Conservation (phyloP, 2,329 filamentous ascomycete species). For the Alternaria angustiovoidea region DNA sequence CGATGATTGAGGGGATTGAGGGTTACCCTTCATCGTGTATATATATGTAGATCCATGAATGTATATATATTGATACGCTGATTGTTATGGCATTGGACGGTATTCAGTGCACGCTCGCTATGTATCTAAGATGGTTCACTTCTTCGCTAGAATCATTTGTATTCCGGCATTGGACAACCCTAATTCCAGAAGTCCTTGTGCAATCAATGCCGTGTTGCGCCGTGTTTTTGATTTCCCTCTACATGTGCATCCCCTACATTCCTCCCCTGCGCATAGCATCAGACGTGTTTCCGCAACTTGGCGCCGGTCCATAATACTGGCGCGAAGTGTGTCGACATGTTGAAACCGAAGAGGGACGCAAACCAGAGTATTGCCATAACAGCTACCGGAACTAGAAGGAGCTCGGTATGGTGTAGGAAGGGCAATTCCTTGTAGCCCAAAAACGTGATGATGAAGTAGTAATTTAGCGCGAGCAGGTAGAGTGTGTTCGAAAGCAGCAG, state of each 20-base stretch:
- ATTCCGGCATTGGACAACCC: background rate
- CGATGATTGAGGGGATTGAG: background rate
- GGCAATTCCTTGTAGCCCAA: slow-evolving; percentile 74
- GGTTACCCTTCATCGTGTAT: background rate
- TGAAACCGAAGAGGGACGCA: slow-evolving; percentile 60
- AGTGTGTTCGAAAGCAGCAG: slow-evolving; percentile 71
- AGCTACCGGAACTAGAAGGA: slow-evolving; percentile 69
- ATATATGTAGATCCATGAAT: background rate
- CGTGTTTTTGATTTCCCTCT: background rate
- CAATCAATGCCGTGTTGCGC: background rate
- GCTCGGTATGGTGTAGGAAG: slow-evolving; percentile 72
- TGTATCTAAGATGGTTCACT: background rate
- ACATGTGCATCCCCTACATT: background rate
- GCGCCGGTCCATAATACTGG: slow-evolving; percentile 61
- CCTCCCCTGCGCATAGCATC: background rate
- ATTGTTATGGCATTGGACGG: background rate
- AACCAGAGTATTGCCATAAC: slow-evolving; percentile 68
- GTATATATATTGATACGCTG: background rate
- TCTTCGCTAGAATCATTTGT: background rate
- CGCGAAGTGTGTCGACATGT: slow-evolving; percentile 60
- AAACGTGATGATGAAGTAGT: slow-evolving; percentile 74
- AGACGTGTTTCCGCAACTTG: slow-evolving; percentile 53
- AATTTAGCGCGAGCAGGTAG: slow-evolving; percentile 70
- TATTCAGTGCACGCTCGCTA: background rate
- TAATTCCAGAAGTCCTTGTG: background rate